These are phyloP conservation scores for Epichloe uncinata DNA, from an alignment of 2,329 filamentous ascomycete species.

Conservation along the genomic window DNA sequence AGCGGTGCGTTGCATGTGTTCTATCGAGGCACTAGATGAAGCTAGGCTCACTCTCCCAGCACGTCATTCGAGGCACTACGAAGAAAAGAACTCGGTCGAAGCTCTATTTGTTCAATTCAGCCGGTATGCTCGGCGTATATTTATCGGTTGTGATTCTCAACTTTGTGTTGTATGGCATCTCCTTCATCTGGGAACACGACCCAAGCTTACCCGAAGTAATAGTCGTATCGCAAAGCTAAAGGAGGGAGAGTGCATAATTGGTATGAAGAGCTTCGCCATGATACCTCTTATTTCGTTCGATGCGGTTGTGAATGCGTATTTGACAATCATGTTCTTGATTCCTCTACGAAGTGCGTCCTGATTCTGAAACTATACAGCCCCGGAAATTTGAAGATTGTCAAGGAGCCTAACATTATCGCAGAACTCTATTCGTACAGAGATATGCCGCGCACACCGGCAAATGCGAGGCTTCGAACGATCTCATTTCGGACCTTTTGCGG, in stretches of 20 bases:
- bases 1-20: slow-evolving; percentile 28
- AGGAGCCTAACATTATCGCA: slow-evolving; percentile 11
- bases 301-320: slow-evolving; percentile 46
- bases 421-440: slow-evolving; percentile 42
- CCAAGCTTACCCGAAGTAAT: neutral
- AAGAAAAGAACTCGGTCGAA: slow-evolving; percentile 40
- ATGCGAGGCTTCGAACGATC: slow-evolving; percentile 32
- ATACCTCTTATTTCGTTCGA: slow-evolving; percentile 50
- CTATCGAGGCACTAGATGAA: neutral
- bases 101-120: slow-evolving; percentile 47
- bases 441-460: slow-evolving; percentile 26
- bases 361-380: neutral
- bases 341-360: slow-evolving; percentile 37
- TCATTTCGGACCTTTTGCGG: slow-evolving; percentile 48
- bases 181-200: neutral
- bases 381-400: neutral
- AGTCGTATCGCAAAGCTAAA: slow-evolving; percentile 45
- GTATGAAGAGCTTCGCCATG: slow-evolving; percentile 44
- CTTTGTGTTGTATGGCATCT: slow-evolving; percentile 40
- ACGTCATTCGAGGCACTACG: slow-evolving; percentile 42
- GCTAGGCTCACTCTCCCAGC: slow-evolving; percentile 21
- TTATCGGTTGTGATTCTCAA: slow-evolving; percentile 39
- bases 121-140: slow-evolving; percentile 39
- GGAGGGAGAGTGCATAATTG: slow-evolving; percentile 45
- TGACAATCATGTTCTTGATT: slow-evolving; percentile 50